A percentile compares a stretch with the other conserved stretches of the same genome.
Evolutionary conservation across 2,329 filamentous ascomycete species (phyloP).

Genomic region (Fusarium piperis): DNA sequence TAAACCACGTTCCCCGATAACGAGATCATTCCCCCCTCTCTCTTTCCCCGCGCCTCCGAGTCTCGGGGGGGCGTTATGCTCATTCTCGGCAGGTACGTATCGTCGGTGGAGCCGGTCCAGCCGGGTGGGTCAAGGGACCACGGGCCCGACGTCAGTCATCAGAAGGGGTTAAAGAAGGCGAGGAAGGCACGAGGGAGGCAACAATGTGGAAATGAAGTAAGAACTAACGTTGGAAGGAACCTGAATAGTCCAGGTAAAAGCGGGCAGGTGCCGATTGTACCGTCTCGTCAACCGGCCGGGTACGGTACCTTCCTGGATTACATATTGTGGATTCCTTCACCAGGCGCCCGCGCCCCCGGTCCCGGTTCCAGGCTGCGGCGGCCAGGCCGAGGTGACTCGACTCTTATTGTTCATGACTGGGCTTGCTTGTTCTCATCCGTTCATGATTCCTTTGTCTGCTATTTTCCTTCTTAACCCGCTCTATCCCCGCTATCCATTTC

Average conservation of each 20-base stretch:
- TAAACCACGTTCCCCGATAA: neutral
- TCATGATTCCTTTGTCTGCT: neutral
- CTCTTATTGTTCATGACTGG: constrained; percentile 12
- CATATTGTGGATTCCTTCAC: constrained; percentile 11
- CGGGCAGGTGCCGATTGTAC: constrained; percentile 9
- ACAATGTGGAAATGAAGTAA: constrained; percentile 1
- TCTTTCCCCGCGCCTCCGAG: neutral
- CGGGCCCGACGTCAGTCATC: constrained; percentile 28
- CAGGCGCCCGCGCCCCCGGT: constrained; percentile 11
- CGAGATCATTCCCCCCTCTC: neutral
- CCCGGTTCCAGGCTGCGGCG: constrained; percentile 22
- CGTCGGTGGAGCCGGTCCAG: constrained; percentile 12
- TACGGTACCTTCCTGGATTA: neutral
- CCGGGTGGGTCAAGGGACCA: constrained; percentile 30
- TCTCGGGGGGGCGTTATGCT: neutral
- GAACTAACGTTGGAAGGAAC: neutral
- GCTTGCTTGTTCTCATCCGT: neutral
- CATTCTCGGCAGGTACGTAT: constrained; percentile 1
- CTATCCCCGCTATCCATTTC: neutral
- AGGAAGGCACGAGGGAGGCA: constrained; percentile 9
- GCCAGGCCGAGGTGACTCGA: constrained; percentile 29
- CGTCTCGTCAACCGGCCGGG: constrained; percentile 21
- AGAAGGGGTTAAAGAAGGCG: neutral
- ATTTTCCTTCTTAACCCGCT: neutral
- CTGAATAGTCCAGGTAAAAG: neutral